phyloP scores from a whole-genome alignment of 192 early-diverging fungal species.

The Linnemannia schmuckeri region DNA sequence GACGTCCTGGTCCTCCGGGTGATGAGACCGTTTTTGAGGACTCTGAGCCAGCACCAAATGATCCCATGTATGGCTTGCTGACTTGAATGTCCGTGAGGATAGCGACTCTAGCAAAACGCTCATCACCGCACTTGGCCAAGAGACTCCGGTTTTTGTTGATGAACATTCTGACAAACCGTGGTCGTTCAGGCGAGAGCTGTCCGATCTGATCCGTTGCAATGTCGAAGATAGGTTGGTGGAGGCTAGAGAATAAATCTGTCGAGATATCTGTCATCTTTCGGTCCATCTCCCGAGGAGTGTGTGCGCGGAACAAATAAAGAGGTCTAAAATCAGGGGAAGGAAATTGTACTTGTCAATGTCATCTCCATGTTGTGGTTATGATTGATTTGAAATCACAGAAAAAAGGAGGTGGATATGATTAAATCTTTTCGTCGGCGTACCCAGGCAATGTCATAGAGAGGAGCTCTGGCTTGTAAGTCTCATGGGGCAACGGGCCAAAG shows the following conservation, averaged over 20 bases:
- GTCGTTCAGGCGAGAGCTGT: constrained; percentile 36
- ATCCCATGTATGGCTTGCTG: constrained; percentile 34
- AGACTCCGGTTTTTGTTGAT: constrained; percentile 53
- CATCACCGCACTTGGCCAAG: constrained; percentile 46
- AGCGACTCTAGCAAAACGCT: constrained; percentile 47
- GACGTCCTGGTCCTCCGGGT: background rate
- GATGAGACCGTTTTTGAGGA: background rate
- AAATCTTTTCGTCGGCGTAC: background rate
- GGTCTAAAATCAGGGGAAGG: constrained; percentile 14
- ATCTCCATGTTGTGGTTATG: background rate
- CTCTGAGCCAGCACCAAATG: background rate
- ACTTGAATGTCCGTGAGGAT: constrained; percentile 37
- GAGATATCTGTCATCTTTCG: constrained; percentile 56
- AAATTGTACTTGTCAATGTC: background rate
- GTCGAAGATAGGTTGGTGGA: constrained; percentile 52
- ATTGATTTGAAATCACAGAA: background rate
- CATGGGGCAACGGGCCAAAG: constrained; percentile 32
- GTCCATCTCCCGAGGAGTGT: constrained; percentile 50
- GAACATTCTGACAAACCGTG: constrained; percentile 44
- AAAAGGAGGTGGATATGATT: background rate
- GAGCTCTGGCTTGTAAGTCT: constrained; percentile 34
- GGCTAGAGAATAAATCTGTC: constrained; percentile 37
- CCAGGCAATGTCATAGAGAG: constrained; percentile 40
- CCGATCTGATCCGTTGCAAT: constrained; percentile 23
- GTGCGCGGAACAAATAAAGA: constrained; percentile 50